Percentiles rank a stretch among this genome's conserved stretches.
Conservation (phyloP, 805 yeast species). For the Lachancea meyersii region DNA sequence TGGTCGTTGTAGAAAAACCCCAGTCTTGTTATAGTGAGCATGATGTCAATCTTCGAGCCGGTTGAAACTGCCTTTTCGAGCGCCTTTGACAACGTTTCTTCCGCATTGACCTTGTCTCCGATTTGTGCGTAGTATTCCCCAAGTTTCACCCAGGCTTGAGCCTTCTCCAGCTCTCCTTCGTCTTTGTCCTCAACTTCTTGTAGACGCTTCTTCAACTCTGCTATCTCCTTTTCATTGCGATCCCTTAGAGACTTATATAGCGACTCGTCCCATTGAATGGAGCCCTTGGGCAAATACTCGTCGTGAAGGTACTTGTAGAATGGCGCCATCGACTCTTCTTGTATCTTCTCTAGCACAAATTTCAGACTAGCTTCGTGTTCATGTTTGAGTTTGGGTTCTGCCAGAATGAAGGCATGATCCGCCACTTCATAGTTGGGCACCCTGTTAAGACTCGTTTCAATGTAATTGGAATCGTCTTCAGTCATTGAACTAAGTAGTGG, state of each 20-base stretch:
- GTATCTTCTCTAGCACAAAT: constrained; percentile 49
- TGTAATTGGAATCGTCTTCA: constrained; percentile 18
- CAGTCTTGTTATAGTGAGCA: constrained; percentile 73
- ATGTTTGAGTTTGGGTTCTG: constrained; percentile 34
- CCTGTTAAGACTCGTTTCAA: constrained; percentile 33
- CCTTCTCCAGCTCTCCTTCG: constrained; percentile 83
- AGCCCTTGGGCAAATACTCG: constrained; percentile 33
- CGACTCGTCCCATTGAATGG: constrained; percentile 52
- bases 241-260: constrained; percentile 46
- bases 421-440: constrained; percentile 80
- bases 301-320: constrained; percentile 65
- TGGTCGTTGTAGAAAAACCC: constrained; percentile 88
- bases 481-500: constrained; percentile 6
- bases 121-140: constrained; percentile 85
- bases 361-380: constrained; percentile 40
- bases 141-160: constrained; percentile 67
- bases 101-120: constrained; percentile 73
- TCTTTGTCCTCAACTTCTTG: constrained; percentile 47
- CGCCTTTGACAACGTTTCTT: constrained; percentile 61
- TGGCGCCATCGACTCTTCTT: constrained; percentile 66
- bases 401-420: constrained; percentile 67
- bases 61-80: constrained; percentile 74
- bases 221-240: constrained; percentile 51
- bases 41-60: constrained; percentile 84
- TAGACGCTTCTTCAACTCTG: constrained; percentile 40